A percentile compares a stretch with the other conserved stretches of the same genome.
These are phyloP conservation scores for Rhodotorula taiwanensis DNA, from an alignment of 768 basidiomycete species.

Conservation along the genomic window DNA sequence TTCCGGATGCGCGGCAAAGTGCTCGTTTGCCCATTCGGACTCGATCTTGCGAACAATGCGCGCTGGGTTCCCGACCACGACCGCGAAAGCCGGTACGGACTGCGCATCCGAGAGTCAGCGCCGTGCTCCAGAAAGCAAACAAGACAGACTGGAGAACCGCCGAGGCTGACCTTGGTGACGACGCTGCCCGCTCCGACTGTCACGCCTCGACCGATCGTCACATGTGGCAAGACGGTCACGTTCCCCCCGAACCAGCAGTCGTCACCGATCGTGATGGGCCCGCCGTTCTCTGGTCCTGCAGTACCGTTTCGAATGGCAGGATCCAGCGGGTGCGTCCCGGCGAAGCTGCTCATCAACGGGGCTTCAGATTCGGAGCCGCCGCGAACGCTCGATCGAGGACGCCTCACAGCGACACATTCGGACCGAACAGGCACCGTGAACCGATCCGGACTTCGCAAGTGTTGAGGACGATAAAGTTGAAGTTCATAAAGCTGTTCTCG, in stretches of 20 bases:
- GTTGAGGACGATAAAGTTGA: slow-evolving; percentile 22
- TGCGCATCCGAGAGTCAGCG: not conserved
- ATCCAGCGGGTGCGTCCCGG: slow-evolving; percentile 30
- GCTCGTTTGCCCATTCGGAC: slow-evolving; percentile 34
- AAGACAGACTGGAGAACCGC: not conserved
- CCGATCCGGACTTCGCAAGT: slow-evolving; percentile 42
- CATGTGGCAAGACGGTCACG: slow-evolving; percentile 41
- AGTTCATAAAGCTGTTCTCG: slow-evolving; percentile 17
- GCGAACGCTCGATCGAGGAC: too few relatives aligned
- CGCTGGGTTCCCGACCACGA: slow-evolving; percentile 46
- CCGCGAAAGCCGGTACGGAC: slow-evolving; percentile 38
- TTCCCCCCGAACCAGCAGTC: slow-evolving; percentile 47
- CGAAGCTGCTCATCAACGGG: too few relatives aligned
- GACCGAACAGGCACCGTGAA: slow-evolving; percentile 42
- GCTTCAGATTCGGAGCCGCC: too few relatives aligned
- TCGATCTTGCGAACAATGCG: slow-evolving; percentile 43
- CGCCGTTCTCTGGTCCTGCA: slow-evolving; percentile 42
- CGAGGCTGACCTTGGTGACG: slow-evolving; percentile 41
- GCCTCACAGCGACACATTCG: slow-evolving; percentile 41
- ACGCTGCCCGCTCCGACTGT: slow-evolving; percentile 45
- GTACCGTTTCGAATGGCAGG: slow-evolving; percentile 41
- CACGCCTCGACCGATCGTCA: slow-evolving; percentile 43
- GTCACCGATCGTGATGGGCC: slow-evolving; percentile 43
- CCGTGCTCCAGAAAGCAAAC: too few relatives aligned
- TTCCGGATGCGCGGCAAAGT: slow-evolving; percentile 28